Percentiles rank a stretch among this genome's conserved stretches.
phyloP scores from a whole-genome alignment of 2,329 filamentous ascomycete species.

The Didymellaceae sp. region DNA sequence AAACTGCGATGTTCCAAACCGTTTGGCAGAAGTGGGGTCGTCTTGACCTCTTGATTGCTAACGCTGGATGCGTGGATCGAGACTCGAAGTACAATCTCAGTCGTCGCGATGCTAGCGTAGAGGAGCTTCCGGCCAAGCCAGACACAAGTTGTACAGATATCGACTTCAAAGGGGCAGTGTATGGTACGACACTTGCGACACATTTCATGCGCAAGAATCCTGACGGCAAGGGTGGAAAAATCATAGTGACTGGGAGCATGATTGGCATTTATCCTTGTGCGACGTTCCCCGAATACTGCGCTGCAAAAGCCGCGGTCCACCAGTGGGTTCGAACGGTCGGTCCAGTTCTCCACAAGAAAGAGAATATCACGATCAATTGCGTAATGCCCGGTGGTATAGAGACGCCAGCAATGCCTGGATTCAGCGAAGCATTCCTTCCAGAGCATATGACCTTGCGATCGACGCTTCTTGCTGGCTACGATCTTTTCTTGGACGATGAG shows the following conservation, averaged over 20 bases:
- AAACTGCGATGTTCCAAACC: conserved; percentile 52
- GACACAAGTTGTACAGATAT: conserved; percentile 56
- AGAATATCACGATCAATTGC: conserved; percentile 58
- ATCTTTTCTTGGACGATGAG: background rate
- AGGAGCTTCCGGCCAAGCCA: conserved; percentile 52
- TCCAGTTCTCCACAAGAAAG: conserved; percentile 43
- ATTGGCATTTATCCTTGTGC: conserved; percentile 54
- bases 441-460: conserved; percentile 46
- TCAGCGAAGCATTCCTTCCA: conserved; percentile 32
- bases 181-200: conserved; percentile 57
- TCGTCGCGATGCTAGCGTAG: conserved; percentile 30
- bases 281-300: conserved; percentile 58
- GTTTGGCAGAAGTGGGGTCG: conserved; percentile 55
- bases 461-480: background rate
- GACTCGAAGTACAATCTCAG: conserved; percentile 54
- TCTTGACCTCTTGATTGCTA: conserved; percentile 58
- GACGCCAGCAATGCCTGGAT: conserved; percentile 52
- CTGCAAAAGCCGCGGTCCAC: conserved; percentile 57
- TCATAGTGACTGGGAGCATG: conserved; percentile 55
- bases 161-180: conserved; percentile 58
- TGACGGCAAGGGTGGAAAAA: conserved; percentile 50
- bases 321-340: conserved; percentile 37
- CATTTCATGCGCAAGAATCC: conserved; percentile 62
- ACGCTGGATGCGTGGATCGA: conserved; percentile 59
- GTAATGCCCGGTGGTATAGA: conserved; percentile 57